phyloP scores from a whole-genome alignment of 768 basidiomycete genomes.

The Strobilomyces dryophilus region DNA sequence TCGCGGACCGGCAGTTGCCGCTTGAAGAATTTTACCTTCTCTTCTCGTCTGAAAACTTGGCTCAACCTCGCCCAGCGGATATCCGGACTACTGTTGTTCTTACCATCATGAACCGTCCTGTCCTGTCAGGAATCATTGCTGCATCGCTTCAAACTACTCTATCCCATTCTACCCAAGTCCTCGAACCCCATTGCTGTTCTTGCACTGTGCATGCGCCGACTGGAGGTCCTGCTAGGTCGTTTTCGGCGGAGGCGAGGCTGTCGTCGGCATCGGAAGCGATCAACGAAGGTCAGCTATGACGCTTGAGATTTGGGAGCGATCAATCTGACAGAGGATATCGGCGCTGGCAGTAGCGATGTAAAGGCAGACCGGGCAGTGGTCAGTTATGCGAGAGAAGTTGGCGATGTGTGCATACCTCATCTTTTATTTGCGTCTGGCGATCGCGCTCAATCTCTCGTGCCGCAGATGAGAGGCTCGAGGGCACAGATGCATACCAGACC shows the following conservation, averaged over 20 bases:
- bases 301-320: neutral
- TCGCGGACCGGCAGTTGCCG: no score
- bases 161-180: conserved; percentile 69
- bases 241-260: conserved; percentile 87
- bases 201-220: conserved; percentile 85
- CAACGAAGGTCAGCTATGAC: conserved; percentile 72
- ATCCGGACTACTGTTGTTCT: no score
- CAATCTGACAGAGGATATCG: conserved; percentile 62
- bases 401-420: conserved; percentile 60
- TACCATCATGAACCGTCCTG: no score
- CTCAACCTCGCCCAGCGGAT: no score
- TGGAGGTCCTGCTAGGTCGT: conserved; percentile 67
- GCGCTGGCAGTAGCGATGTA: conserved; percentile 19
- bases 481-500: conserved; percentile 40
- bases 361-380: conserved; percentile 66
- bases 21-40: no score
- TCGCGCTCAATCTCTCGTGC: conserved; percentile 7
- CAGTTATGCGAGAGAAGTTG: conserved; percentile 72
- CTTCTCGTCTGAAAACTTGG: no score
- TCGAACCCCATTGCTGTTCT: conserved; percentile 59
- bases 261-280: conserved; percentile 85
- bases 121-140: no score
- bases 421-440: neutral
- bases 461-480: conserved; percentile 7
- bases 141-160: no score